Percentiles rank a stretch among this genome's conserved stretches.
Evolutionary conservation across 1,139 yeast genomes (phyloP).

Genomic region (Suhomyces terraborum): DNA sequence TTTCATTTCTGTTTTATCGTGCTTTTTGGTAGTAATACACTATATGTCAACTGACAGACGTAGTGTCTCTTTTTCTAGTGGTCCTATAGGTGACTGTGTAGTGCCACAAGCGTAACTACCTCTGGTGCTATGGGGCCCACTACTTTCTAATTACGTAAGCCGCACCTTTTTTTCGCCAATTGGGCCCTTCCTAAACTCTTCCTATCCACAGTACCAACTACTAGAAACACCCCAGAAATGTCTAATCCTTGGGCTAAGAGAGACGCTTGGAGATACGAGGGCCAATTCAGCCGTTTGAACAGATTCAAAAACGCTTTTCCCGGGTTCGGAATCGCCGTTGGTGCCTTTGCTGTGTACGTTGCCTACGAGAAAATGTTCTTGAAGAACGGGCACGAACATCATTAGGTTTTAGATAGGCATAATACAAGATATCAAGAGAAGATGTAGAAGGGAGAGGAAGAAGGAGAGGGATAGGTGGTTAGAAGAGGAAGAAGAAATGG

Average conservation of each 20-base stretch:
- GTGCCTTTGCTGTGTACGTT: constrained; percentile 68
- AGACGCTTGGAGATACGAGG: constrained; percentile 92
- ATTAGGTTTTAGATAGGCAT: constrained; percentile 13
- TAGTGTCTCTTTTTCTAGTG: too few relatives aligned
- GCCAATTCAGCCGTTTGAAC: constrained; percentile 72
- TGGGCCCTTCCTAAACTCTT: constrained; percentile 2
- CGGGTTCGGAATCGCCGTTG: constrained; percentile 79
- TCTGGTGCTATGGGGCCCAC: too few relatives aligned
- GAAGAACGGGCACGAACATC: constrained; percentile 25
- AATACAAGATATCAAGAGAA: constrained; percentile 4
- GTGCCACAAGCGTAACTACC: too few relatives aligned
- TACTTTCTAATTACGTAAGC: constrained; percentile 8
- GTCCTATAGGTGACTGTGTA: too few relatives aligned
- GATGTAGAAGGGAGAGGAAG: background rate
- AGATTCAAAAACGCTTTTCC: constrained; percentile 79
- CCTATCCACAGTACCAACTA: background rate
- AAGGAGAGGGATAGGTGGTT: background rate
- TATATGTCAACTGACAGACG: background rate
- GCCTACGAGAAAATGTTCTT: constrained; percentile 60
- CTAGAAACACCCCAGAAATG: constrained; percentile 5
- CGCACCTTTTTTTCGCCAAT: constrained; percentile 11
- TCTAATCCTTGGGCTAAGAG: constrained; percentile 58
- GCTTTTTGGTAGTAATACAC: background rate
- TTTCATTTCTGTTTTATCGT: constrained; percentile 4
- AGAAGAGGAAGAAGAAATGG: background rate